These are phyloP conservation scores for Glycine latifolia DNA, from an alignment of 306 rosid genomes.

Conservation along the genomic window DNA sequence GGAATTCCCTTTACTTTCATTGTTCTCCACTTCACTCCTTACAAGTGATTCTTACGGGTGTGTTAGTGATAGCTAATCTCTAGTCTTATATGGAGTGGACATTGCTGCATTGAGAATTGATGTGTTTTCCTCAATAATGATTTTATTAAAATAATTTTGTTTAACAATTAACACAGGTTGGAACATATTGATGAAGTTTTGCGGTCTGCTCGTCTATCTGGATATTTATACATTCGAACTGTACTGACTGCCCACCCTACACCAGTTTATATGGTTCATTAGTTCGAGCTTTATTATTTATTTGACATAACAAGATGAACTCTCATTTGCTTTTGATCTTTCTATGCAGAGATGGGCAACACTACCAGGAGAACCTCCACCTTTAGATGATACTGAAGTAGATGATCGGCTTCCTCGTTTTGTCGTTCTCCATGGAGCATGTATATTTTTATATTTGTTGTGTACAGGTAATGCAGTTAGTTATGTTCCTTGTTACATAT, in stretches of 20 bases:
- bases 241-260: constrained; percentile 55
- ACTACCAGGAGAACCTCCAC: constrained; percentile 96
- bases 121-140: not conserved
- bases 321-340: constrained; percentile 34
- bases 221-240: constrained; percentile 88
- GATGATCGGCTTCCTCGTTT: constrained; percentile 99
- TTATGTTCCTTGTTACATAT: constrained; percentile 26
- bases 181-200: constrained; percentile 88
- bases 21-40: constrained; percentile 21
- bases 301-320: constrained; percentile 27
- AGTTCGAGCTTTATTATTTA: constrained; percentile 10
- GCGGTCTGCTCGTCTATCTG: constrained; percentile 93
- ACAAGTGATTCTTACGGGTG: constrained; percentile 27
- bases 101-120: constrained; percentile 25
- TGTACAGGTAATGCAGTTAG: constrained; percentile 71
- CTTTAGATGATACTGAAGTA: constrained; percentile 82
- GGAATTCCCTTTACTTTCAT: constrained; percentile 27
- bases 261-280: constrained; percentile 23
- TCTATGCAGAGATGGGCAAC: constrained; percentile 81
- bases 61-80: constrained; percentile 27
- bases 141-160: constrained; percentile 19
- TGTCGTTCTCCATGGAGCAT: constrained; percentile 85
- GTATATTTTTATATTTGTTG: constrained; percentile 76
- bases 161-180: constrained; percentile 65
- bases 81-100: constrained; percentile 43